Base-by-base conservation (phyloP, 352 stramenopile species). In the Pythium phragmitis region DNA sequence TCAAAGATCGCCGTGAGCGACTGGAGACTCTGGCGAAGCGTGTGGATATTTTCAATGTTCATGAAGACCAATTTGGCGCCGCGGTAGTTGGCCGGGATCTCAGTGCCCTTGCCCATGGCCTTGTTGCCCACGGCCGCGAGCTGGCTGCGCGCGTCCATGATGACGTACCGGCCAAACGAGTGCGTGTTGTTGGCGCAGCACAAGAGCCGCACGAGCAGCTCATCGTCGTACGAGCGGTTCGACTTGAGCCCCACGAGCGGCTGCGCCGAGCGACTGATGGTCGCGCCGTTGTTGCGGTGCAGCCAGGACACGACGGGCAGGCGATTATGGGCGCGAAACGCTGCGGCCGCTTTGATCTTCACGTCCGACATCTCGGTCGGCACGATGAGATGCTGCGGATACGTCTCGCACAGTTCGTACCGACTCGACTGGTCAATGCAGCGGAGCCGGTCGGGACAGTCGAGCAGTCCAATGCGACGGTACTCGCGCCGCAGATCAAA, bases 1-100 rank as follows among this genome's bases (percentile, higher is more conserved):
- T 94, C 82, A 69, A 94, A 91, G 30, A 88, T 70, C 19, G 79
- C 65, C 19, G 79, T 83, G 5, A 99, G 52, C 56, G 91, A 92
- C 65, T 94, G 72, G 34, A 98, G 91, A 8, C 89, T 92, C 69
- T 99, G 89, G 7, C 98, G 92, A 37, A 99, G 96, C 9, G 89
- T 76, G 77, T 99, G 97, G 67, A 99, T 99, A 72, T 99, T 99
- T 17, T 97, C 94, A 71, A 99, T 98, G 57, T 98, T 98, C 85
- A 98, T 97, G 75, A 99, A 99, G 21, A 93, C 82, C 23, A 99
- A 79, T 11, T 97, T 97, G 11, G 87, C 79, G 6, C 94, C 89
- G 12, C 82, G 77, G 76, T 99, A 99, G 75, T 98, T 97, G 63
- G 89, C 92, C 4, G 88, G 86, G 73, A 98, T 97, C 73, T 99